Evolutionary conservation across 2,329 filamentous ascomycete genomes (phyloP).

Genomic region (Penicillium frequentans): DNA sequence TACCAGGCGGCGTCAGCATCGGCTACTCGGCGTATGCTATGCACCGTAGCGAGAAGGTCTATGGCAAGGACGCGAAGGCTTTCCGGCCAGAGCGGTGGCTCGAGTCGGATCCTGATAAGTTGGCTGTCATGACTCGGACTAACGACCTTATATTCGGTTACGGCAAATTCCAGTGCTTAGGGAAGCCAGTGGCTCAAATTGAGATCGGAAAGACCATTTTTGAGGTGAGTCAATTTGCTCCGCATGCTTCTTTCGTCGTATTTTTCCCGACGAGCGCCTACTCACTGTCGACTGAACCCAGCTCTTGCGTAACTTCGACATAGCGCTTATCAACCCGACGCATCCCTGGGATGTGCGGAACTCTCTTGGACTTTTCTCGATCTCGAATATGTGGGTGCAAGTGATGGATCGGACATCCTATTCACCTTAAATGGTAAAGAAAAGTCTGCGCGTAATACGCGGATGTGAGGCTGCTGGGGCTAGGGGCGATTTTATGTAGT

Average conservation of each 20-base stretch:
- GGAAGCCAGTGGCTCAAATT: conserved; percentile 18
- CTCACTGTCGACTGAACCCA: neutral
- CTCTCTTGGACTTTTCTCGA: conserved; percentile 16
- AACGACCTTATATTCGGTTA: conserved; percentile 18
- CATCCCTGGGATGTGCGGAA: conserved; percentile 16
- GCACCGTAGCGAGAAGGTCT: conserved; percentile 16
- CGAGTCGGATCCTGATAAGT: conserved; percentile 7
- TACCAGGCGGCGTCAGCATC: conserved; percentile 12
- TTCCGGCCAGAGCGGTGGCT: conserved; percentile 20
- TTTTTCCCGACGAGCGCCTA: no score
- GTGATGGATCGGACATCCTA: neutral
- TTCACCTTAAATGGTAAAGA: no score
- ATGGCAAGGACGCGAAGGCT: conserved; percentile 16
- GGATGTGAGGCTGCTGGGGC: no score
- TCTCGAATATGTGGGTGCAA: conserved; percentile 20
- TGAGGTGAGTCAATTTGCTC: no score
- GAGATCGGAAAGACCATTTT: conserved; percentile 17
- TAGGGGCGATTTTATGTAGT: no score
- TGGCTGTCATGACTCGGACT: conserved; percentile 14
- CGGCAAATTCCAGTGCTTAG: conserved; percentile 18
- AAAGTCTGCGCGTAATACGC: no score
- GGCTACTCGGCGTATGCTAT: conserved; percentile 17
- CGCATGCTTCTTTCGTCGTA: no score
- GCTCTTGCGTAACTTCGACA: conserved; percentile 19
- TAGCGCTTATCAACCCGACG: conserved; percentile 16